Conservation (phyloP, 495 filamentous ascomycete species). For the Hyaloscypha bicolor region DNA sequence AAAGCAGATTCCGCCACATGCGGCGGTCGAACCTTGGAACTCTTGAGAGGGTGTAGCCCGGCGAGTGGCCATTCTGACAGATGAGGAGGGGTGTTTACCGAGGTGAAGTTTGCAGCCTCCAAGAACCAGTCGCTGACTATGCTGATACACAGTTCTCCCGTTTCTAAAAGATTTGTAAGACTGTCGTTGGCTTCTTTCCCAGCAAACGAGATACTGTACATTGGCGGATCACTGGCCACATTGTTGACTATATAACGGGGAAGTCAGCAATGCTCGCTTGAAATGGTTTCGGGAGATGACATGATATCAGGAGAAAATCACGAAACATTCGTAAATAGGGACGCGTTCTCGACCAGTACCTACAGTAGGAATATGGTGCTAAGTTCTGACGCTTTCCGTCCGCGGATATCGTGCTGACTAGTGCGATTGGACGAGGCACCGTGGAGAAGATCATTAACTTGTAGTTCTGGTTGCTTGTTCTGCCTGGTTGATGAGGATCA, state of each 20-base stretch:
- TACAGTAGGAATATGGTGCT: slow-evolving; percentile 76
- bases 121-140: slow-evolving; percentile 79
- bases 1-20: slow-evolving; percentile 73
- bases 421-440: slow-evolving; percentile 72
- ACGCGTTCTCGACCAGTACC: too few relatives aligned
- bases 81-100: slow-evolving; percentile 75
- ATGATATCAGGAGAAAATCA: too few relatives aligned
- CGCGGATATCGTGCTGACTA: slow-evolving; percentile 44
- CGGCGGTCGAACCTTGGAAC: background rate
- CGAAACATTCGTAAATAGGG: too few relatives aligned
- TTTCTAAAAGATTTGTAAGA: slow-evolving; percentile 67
- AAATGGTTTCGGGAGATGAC: too few relatives aligned
- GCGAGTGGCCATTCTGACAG: slow-evolving; percentile 78
- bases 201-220: slow-evolving; percentile 74
- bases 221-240: slow-evolving; percentile 80
- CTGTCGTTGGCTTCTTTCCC: slow-evolving; percentile 61
- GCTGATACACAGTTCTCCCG: slow-evolving; percentile 76
- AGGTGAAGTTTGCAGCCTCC: slow-evolving; percentile 80
- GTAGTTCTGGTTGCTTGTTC: slow-evolving; percentile 73
- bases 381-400: slow-evolving; percentile 54
- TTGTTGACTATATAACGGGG: slow-evolving; percentile 49
- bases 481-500: slow-evolving; percentile 42
- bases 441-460: slow-evolving; percentile 90
- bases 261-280: too few relatives aligned
- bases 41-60: slow-evolving; percentile 56